phyloP scores from a whole-genome alignment of 2,329 filamentous ascomycete genomes.

The Cryphonectria parasitica region DNA sequence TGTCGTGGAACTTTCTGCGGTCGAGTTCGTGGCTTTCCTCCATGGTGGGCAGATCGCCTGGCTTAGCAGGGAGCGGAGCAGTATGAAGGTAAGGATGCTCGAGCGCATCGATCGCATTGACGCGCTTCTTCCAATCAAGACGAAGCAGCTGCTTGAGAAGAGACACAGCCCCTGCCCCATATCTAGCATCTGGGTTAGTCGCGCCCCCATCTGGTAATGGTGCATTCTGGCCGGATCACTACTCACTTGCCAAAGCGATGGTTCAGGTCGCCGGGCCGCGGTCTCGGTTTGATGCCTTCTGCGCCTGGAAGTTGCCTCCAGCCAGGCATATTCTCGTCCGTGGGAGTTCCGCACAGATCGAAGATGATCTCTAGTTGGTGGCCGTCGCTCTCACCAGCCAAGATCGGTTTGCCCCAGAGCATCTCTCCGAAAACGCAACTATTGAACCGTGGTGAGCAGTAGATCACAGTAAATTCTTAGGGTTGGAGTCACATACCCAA shows the following conservation, averaged over 20 bases:
- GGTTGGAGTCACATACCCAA: conserved; percentile 67
- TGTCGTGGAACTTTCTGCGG: conserved; percentile 84
- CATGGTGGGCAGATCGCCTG: conserved; percentile 86
- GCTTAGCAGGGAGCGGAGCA: conserved; percentile 75
- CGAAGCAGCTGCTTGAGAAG: conserved; percentile 81
- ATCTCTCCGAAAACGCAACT: conserved; percentile 99
- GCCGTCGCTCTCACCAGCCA: conserved; percentile 84
- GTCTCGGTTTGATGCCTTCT: conserved; percentile 70
- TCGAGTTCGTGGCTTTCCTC: conserved; percentile 98
- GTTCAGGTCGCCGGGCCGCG: conserved; percentile 66
- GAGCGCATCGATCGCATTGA: conserved; percentile 92
- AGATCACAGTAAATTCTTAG: not conserved
- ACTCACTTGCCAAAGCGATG: conserved; percentile 72
- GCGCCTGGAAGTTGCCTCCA: conserved; percentile 84
- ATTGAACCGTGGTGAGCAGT: conserved; percentile 31
- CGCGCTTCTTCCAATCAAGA: conserved; percentile 84
- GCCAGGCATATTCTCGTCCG: conserved; percentile 88
- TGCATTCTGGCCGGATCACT: not conserved
- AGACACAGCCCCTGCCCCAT: conserved; percentile 73
- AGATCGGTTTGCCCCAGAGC: conserved; percentile 90
- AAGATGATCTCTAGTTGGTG: conserved; percentile 95
- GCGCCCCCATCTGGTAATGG: not conserved
- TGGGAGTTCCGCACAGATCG: conserved; percentile 87
- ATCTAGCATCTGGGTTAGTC: conserved; percentile 44
- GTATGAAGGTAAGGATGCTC: conserved; percentile 90